Evolutionary conservation across 345 rosid genomes (phyloP), one percentile per base, ranked within the genome.

Genomic region (Salix caprea): DNA sequence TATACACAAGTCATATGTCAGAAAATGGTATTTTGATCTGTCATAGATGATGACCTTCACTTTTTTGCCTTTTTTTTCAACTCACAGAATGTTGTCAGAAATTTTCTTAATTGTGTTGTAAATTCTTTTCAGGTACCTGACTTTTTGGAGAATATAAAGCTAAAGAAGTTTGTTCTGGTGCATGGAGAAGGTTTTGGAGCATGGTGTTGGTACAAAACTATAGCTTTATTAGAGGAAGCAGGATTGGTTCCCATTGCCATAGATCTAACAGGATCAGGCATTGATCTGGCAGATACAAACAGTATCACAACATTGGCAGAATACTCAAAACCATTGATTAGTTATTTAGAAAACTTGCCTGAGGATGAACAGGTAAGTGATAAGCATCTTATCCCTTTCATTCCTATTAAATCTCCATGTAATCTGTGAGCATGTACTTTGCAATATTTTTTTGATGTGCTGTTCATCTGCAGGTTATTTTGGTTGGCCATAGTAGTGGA

Each of bases 171-270:
- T 19, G 82, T 95, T 21, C 65, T 95, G 73, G 83, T 95, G 70
- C 98, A 95, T 15, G 99, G 99, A 79, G 99, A 90, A 85, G 99
- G 99, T 1, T 95, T 91, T 86, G 99, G 99, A 61, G 99, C 99
- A 24, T 95, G 99, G 99, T 93, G 98, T 86, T 95, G 99, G 99
- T 95, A 95, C 83, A 93, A 95, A 82, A 89, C 90, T 7, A 84
- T 95, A 78, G 90, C 94, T 77, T 87, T 85, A 39, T 76, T 93
- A 81, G 98, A 95, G 86, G 99, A 95, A 87, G 91, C 84, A 6
- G 93, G 98, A 65, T 85, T 91, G 69, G 82, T 79, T 75, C 93
- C 99, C 19, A 77, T 84, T 24, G 93, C 97, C 19, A 36, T 95
- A 16, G 97, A 93, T 86, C 96, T 95, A 79, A 83, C 87, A 30